These are phyloP conservation scores for Blastobotrys aristatus DNA, from an alignment of 1,139 yeast species.

Conservation along the genomic window DNA sequence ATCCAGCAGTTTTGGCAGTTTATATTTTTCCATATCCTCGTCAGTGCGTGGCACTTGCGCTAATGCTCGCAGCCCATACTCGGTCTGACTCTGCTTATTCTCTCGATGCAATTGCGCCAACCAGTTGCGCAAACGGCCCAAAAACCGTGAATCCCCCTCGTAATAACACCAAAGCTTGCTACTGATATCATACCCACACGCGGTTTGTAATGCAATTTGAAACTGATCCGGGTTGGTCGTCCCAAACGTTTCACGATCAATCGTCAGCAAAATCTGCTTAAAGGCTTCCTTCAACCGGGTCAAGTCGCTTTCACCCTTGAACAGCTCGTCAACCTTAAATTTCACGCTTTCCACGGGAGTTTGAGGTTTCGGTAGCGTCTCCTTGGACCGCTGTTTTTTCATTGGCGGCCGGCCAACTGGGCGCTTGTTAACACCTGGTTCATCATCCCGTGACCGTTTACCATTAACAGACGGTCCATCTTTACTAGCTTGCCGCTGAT, in stretches of 20 bases:
- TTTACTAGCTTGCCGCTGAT: no score
- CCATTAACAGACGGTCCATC: no score
- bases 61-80: conserved; percentile 21
- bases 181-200: conserved; percentile 17
- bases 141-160: conserved; percentile 16
- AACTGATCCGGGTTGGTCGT: conserved; percentile 25
- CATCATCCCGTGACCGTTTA: no score
- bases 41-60: conserved; percentile 22
- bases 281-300: conserved; percentile 9
- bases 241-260: conserved; percentile 21
- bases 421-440: no score
- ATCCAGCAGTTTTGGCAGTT: conserved; percentile 23
- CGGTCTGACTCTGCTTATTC: conserved; percentile 15
- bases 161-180: conserved; percentile 26
- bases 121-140: conserved; percentile 33
- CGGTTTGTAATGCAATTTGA: conserved; percentile 23
- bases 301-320: conserved; percentile 43
- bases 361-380: background rate
- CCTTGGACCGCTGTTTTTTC: background rate
- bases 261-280: conserved; percentile 14
- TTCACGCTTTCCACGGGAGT: conserved; percentile 39
- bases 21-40: conserved; percentile 23
- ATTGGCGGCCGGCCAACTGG: background rate
- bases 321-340: conserved; percentile 59
- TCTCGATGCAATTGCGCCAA: conserved; percentile 19